Evolutionary conservation across 371 early-diverging fungal genomes (phyloP).

Genomic region (Coemansia sp.): DNA sequence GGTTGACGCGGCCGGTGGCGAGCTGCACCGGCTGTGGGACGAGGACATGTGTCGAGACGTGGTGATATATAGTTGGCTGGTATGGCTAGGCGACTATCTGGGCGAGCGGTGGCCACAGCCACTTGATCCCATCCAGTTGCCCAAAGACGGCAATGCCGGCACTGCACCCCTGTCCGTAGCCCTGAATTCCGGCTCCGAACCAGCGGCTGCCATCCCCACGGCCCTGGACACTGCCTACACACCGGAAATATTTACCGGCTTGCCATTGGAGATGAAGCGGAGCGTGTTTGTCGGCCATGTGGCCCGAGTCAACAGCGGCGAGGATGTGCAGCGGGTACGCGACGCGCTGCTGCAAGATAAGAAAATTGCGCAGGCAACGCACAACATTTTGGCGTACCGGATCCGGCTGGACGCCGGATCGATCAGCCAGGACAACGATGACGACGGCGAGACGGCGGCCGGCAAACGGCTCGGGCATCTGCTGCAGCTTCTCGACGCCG

Average conservation of each 20-base stretch:
- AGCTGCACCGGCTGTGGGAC: slow-evolving; percentile 52
- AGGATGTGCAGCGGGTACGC: slow-evolving; percentile 63
- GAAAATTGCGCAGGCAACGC: slow-evolving; percentile 81
- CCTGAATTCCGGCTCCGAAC: neutral
- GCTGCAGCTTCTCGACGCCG: slow-evolving; percentile 70
- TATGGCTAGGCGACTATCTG: slow-evolving; percentile 65
- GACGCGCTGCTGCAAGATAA: slow-evolving; percentile 66
- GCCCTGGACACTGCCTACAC: neutral
- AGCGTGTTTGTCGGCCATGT: slow-evolving; percentile 84
- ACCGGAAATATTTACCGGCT: slow-evolving; percentile 55
- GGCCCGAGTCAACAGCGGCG: slow-evolving; percentile 60
- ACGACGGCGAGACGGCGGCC: slow-evolving; percentile 82
- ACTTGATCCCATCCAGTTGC: slow-evolving; percentile 23
- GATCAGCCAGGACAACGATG: slow-evolving; percentile 65
- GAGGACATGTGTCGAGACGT: slow-evolving; percentile 64
- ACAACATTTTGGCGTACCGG: slow-evolving; percentile 89
- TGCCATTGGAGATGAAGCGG: slow-evolving; percentile 77
- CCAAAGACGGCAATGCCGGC: slow-evolving; percentile 16
- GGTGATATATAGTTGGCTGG: slow-evolving; percentile 74
- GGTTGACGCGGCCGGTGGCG: slow-evolving; percentile 13
- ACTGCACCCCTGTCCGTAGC: neutral
- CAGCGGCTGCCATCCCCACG: neutral
- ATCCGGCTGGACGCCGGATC: slow-evolving; percentile 56
- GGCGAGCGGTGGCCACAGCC: slow-evolving; percentile 47
- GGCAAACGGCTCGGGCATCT: slow-evolving; percentile 77